Percentiles rank a stretch among this genome's conserved stretches.
These are phyloP conservation scores for Akanthomyces muscarius DNA, from an alignment of 2,329 filamentous ascomycete species.

Conservation along the genomic window DNA sequence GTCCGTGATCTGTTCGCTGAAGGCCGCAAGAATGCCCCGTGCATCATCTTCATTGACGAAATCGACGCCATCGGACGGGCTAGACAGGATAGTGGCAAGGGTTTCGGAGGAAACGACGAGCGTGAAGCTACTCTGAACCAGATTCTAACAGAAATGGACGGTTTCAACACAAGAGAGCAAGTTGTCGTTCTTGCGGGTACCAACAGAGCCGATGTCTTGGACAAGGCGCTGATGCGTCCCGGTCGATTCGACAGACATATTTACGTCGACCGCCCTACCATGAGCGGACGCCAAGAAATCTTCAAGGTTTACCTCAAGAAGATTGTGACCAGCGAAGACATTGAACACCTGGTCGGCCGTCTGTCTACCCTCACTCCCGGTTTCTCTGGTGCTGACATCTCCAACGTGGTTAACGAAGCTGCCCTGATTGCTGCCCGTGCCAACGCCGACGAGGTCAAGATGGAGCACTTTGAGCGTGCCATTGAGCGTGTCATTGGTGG, in stretches of 20 bases:
- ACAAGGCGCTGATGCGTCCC: constrained; percentile 93
- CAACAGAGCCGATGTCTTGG: constrained; percentile 89
- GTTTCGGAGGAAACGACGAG: constrained; percentile 89
- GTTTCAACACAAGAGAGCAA: constrained; percentile 95
- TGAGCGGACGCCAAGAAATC: constrained; percentile 94
- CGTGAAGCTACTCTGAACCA: constrained; percentile 96
- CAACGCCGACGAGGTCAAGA: constrained; percentile 74
- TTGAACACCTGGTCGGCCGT: constrained; percentile 82
- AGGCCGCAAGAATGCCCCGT: constrained; percentile 91
- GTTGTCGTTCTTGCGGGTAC: constrained; percentile 96
- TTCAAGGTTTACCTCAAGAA: constrained; percentile 93
- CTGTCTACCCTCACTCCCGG: constrained; percentile 90
- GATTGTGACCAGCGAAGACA: constrained; percentile 87
- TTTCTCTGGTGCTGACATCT: constrained; percentile 96
- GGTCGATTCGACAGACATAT: constrained; percentile 98
- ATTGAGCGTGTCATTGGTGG: constrained; percentile 97
- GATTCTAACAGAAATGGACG: constrained; percentile 98
- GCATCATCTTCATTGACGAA: constrained; percentile 99
- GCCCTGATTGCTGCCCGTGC: constrained; percentile 86
- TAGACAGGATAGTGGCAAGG: constrained; percentile 67
- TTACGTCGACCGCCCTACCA: constrained; percentile 88
- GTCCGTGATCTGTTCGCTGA: constrained; percentile 93
- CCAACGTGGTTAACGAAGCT: constrained; percentile 97
- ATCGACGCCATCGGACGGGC: constrained; percentile 97
- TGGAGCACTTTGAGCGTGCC: constrained; percentile 93